Base-by-base conservation (phyloP, 2,329 filamentous ascomycete genomes). In the Aspergillus sp. region DNA sequence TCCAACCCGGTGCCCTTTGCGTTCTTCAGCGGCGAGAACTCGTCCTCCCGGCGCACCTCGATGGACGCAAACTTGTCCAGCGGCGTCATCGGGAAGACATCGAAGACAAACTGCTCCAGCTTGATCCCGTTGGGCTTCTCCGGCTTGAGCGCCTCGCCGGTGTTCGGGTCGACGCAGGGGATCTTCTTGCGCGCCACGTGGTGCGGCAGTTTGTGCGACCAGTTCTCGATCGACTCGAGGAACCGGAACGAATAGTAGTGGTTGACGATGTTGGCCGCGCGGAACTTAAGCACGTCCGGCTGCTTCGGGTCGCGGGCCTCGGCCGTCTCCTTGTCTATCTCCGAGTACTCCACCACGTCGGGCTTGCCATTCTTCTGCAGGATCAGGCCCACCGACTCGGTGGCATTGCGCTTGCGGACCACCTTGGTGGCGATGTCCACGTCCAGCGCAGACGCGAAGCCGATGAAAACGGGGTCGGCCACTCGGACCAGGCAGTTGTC, bases 161-260 rank as follows among this genome's bases (percentile, higher is more conserved):
- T 80, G 55, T 81, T 70, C 10, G 80, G 72, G 57, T 94, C 78
- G 45, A 85, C 74, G 57, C 76, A 80, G 8, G 89, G 88, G 42
- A 98, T 98, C 82, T 98, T 98, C 82, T 98, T 98, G 61, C 82
- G 79, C 27, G 91, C 91, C 42, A 98, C 80, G 69, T 98, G 91
- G 62, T 96, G 91, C 11, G 89, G 89, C 32, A 98, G 75, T 60
- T 80, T 78, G 66, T 86, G 73, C 12, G 76, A 78, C 84, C 86
- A 95, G 49, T 78, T 67, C 36, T 91, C 86, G 49, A 95, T 94
- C 43, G 77, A 81, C 61, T 94, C 82, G 30, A 98, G 74, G 74
- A 95, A 96, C 47, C 74, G 68, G 71, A 88, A 89, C 29, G 86
- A 93, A 70, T 98, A 98, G 75, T 96, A 98, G 73, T 98, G 91